Conservation (phyloP, 2,329 filamentous ascomycete species). For the Aspergillus fumigatus region DNA sequence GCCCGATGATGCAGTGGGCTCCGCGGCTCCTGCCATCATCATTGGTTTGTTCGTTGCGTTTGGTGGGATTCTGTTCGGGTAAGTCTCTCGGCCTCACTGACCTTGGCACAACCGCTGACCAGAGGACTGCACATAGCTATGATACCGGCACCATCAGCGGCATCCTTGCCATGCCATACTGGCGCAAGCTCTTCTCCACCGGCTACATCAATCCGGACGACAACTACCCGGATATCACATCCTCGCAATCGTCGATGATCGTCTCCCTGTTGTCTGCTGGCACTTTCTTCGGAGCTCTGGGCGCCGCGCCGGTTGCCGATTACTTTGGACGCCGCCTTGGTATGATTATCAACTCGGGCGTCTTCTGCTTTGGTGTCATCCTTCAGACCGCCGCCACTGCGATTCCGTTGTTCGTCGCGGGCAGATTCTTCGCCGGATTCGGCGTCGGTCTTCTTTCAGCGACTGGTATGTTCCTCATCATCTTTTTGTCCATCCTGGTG, state of each 20-base stretch:
- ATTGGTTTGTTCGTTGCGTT: constrained; percentile 57
- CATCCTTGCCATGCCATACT: constrained; percentile 48
- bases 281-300: constrained; percentile 71
- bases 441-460: constrained; percentile 76
- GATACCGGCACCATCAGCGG: constrained; percentile 54
- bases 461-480: constrained; percentile 55
- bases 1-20: constrained; percentile 43
- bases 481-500: background rate
- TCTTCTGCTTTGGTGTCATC: constrained; percentile 34
- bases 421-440: constrained; percentile 45
- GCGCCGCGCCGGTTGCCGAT: constrained; percentile 57
- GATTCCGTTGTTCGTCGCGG: constrained; percentile 41
- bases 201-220: constrained; percentile 33
- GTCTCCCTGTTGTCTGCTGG: constrained; percentile 68
- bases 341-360: constrained; percentile 32
- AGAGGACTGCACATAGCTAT: constrained; percentile 26
- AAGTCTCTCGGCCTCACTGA: constrained; percentile 20
- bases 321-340: constrained; percentile 39
- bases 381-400: constrained; percentile 30
- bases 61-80: constrained; percentile 56
- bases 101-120: background rate
- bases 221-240: constrained; percentile 44
- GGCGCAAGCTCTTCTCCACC: constrained; percentile 31
- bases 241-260: constrained; percentile 57
- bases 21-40: constrained; percentile 46